Evolutionary conservation across 805 yeast species (phyloP).

Genomic region (Schizosaccharomyces octosporus): DNA sequence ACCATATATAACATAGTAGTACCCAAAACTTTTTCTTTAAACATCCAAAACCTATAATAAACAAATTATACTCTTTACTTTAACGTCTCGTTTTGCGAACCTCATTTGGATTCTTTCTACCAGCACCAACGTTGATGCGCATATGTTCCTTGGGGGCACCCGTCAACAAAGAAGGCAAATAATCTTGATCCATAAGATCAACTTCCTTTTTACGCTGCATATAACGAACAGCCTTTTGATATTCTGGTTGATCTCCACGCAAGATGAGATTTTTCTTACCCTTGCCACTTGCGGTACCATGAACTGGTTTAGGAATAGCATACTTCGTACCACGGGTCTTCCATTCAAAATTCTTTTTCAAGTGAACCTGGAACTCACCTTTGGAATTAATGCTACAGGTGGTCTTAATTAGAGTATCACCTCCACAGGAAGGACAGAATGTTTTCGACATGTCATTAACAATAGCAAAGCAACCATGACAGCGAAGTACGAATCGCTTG

Average conservation of each 20-base stretch:
- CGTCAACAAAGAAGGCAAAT: constrained; percentile 55
- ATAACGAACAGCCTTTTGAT: constrained; percentile 33
- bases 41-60: no score
- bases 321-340: constrained; percentile 62
- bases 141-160: constrained; percentile 51
- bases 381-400: constrained; percentile 23
- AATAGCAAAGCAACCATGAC: constrained; percentile 77
- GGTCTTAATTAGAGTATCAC: constrained; percentile 53
- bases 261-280: constrained; percentile 12
- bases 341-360: constrained; percentile 87
- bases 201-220: constrained; percentile 3
- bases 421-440: constrained; percentile 91
- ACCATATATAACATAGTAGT: no score
- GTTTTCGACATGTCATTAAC: constrained; percentile 17
- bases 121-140: constrained; percentile 59
- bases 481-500: constrained; percentile 78
- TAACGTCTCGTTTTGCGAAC: constrained; percentile 4
- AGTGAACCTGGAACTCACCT: constrained; percentile 67
- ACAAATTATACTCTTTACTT: neutral
- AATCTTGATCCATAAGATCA: constrained; percentile 1
- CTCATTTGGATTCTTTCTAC: constrained; percentile 43
- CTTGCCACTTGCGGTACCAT: constrained; percentile 47
- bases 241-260: constrained; percentile 78
- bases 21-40: no score
- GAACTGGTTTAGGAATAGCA: constrained; percentile 56